Conservation (phyloP, 1,284 basidiomycete species). For the Afroboletus lepidellus region DNA sequence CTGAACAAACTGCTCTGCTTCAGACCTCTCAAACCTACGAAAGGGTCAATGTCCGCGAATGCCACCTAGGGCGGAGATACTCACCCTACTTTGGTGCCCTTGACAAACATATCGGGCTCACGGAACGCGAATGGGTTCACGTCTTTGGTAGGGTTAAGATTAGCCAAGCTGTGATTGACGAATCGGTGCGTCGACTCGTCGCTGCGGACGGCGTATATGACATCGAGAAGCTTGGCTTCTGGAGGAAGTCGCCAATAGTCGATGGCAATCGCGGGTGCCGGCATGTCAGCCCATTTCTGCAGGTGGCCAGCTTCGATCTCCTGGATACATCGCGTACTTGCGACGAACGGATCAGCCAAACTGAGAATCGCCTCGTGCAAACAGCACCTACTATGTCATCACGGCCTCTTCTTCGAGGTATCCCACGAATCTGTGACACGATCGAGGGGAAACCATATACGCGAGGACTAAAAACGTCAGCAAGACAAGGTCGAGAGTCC, state of each 20-base stretch:
- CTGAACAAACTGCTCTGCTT: slow-evolving; percentile 65
- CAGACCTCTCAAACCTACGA: slow-evolving; percentile 69
- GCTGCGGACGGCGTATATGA: slow-evolving; percentile 86
- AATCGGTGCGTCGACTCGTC: slow-evolving; percentile 94
- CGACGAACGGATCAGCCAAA: slow-evolving; percentile 12
- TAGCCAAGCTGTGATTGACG: slow-evolving; percentile 90
- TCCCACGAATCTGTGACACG: slow-evolving; percentile 94
- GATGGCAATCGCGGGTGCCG: slow-evolving; percentile 88
- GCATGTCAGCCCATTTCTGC: slow-evolving; percentile 75
- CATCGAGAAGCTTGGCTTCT: slow-evolving; percentile 80
- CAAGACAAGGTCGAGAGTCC: slow-evolving; percentile 19
- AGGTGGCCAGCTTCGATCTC: slow-evolving; percentile 85
- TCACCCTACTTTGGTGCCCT: slow-evolving; percentile 74
- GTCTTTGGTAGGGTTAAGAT: slow-evolving; percentile 73
- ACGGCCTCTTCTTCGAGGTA: slow-evolving; percentile 95
- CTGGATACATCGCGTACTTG: slow-evolving; percentile 75
- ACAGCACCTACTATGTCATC: slow-evolving; percentile 67
- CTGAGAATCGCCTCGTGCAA: slow-evolving; percentile 29
- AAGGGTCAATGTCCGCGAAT: slow-evolving; percentile 16
- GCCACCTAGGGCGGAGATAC: slow-evolving; percentile 27
- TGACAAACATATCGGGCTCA: slow-evolving; percentile 83
- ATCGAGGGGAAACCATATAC: slow-evolving; percentile 80
- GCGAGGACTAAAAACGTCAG: slow-evolving; percentile 55
- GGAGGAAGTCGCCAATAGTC: slow-evolving; percentile 87
- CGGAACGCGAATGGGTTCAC: slow-evolving; percentile 89